Evolutionary conservation across 2,329 filamentous ascomycete genomes (phyloP), one percentile per base, ranked within the genome.

Genomic region (Xylaria sp.): DNA sequence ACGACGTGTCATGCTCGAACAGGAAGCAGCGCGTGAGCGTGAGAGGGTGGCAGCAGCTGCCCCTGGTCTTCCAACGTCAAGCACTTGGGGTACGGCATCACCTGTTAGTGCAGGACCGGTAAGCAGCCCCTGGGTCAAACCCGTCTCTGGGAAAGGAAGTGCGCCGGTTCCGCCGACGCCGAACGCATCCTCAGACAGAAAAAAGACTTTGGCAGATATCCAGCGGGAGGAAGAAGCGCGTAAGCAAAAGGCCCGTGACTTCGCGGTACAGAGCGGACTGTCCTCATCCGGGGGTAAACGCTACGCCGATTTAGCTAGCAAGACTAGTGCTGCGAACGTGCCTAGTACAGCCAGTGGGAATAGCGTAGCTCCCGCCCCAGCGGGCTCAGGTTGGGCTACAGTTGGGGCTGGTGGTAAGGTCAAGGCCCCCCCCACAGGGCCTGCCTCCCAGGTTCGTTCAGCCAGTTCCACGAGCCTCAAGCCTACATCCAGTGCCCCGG

Each of bases 181-280:
- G 35, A 76, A 78, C 16, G 75, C 77, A 16, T 71, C 80, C 47
- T 79, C 81, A 35, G 71, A 82, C 75, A 79, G 83, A 82, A 96
- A 97, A 85, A 98, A 98, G 87, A 97, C 94, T 0, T 85, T 98
- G 53, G 93, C 94, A 27, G 95, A 98, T 74, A 98, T 99, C 68
- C 96, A 98, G 79, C 94, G 94, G 71, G 96, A 99, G 82, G 96
- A 99, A 78, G 96, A 98, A 78, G 87, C 87, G 21, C 91, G 93
- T 72, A 99, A 99, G 86, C 90, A 92, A 75, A 93, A 92, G 79
- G 87, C 89, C 1, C 84, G 81, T 72, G 84, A 88, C 57, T 75
- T 80, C 6, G 81, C 85, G 2, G 79, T 81, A 3, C 87, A 88
- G 74, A 80, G 84, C 29, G 78, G 80, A 27, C 79, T 84, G 12